A percentile compares a stretch with the other conserved stretches of the same genome.
These are phyloP conservation scores for Lepidium sativum DNA, from an alignment of 345 rosid species.

Conservation along the genomic window DNA sequence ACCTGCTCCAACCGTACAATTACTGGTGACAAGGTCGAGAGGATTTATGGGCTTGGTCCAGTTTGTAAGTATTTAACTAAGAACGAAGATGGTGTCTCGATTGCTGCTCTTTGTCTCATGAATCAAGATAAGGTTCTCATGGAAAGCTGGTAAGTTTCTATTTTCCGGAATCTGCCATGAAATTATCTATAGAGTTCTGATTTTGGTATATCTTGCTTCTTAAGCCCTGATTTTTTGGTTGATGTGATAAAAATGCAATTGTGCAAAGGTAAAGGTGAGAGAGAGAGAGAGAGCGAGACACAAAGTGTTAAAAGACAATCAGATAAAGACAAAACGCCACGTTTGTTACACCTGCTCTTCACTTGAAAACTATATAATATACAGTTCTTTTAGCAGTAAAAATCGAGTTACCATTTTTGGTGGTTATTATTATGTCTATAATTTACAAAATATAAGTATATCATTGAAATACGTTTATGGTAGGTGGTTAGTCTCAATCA, in stretches of 20 bases:
- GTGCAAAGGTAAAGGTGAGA: constrained; percentile 12
- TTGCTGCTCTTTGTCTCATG: constrained; percentile 68
- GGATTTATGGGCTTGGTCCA: constrained; percentile 67
- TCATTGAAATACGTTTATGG: neutral
- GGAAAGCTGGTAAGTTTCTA: constrained; percentile 73
- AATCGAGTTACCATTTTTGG: neutral
- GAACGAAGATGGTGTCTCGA: constrained; percentile 73
- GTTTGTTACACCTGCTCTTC: neutral
- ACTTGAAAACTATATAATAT: neutral
- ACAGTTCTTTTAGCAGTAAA: constrained; percentile 1
- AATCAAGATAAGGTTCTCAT: constrained; percentile 85
- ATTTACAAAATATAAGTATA: neutral
- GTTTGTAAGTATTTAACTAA: constrained; percentile 74
- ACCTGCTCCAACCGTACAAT: constrained; percentile 36
- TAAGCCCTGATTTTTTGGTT: neutral
- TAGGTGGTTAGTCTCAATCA: neutral
- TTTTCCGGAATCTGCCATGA: too few relatives aligned
- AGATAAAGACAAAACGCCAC: constrained; percentile 9
- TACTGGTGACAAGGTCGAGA: constrained; percentile 36
- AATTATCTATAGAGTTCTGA: neutral
- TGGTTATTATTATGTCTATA: neutral
- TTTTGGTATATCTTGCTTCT: neutral
- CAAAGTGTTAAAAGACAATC: constrained; percentile 9
- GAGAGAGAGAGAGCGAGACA: neutral
- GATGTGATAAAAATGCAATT: neutral